Conservation (phyloP, 2,329 filamentous ascomycete genomes). For the Sporothrix variecibatus region DNA sequence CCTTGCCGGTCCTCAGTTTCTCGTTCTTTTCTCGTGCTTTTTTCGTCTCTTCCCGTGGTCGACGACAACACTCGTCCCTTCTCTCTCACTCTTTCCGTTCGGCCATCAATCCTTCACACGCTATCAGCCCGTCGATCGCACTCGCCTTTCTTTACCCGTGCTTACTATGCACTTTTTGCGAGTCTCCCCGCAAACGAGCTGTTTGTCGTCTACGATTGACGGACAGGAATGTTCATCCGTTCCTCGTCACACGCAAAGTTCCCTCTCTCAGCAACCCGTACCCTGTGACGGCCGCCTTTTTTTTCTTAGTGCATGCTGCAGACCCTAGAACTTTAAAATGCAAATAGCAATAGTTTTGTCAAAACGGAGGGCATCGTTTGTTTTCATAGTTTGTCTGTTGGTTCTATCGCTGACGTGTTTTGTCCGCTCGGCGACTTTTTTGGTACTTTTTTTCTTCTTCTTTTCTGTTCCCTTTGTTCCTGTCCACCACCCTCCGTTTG, state of each 20-base stretch:
- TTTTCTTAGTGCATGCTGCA: neutral
- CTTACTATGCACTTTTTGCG: neutral
- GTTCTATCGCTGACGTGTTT: neutral
- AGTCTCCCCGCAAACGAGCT: neutral
- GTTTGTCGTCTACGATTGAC: neutral
- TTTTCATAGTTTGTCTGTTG: neutral
- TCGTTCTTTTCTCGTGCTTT: neutral
- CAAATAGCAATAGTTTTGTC: neutral
- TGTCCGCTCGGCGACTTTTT: conserved; percentile 8
- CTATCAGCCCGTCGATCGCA: neutral
- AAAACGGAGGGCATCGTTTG: neutral
- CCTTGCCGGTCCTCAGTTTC: neutral
- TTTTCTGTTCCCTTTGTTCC: neutral
- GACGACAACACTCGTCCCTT: neutral
- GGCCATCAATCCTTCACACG: neutral
- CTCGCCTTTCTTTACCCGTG: neutral
- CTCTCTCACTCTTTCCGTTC: neutral
- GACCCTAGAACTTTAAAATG: neutral
- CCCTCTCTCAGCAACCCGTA: neutral
- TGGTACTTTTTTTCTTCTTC: neutral
- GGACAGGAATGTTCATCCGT: conserved; percentile 6
- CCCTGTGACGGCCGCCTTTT: neutral
- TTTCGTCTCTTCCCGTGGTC: neutral
- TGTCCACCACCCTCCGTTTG: neutral
- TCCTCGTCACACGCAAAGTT: neutral